phyloP scores from a whole-genome alignment of 805 yeast genomes.

The Candida orba region DNA sequence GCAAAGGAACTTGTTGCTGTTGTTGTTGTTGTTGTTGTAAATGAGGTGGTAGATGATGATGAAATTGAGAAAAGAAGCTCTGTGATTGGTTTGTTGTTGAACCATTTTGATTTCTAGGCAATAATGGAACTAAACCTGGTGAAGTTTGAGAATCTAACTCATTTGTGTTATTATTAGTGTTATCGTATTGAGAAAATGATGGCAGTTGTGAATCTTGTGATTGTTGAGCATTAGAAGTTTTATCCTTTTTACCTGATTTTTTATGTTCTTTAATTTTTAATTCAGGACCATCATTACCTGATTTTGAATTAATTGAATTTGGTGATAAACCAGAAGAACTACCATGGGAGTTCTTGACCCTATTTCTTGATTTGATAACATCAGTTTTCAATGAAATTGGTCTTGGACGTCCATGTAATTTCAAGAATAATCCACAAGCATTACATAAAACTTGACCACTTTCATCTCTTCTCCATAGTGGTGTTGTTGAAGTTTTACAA shows the following conservation, averaged over 20 bases:
- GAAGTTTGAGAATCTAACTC: constrained; percentile 17
- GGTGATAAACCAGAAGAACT: constrained; percentile 3
- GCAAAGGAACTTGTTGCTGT: constrained; percentile 23
- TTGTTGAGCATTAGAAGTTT: neutral
- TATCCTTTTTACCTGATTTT: constrained; percentile 6
- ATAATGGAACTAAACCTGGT: constrained; percentile 34
- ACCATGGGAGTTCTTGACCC: constrained; percentile 49
- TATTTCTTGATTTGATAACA: constrained; percentile 83
- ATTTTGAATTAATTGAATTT: constrained; percentile 8
- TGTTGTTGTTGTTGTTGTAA: constrained; percentile 14
- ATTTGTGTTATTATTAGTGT: constrained; percentile 3
- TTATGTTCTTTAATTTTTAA: constrained; percentile 16
- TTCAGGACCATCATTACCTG: constrained; percentile 18
- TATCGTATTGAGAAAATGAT: neutral
- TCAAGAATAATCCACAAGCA: constrained; percentile 87
- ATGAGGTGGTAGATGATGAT: constrained; percentile 26
- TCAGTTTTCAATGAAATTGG: constrained; percentile 90
- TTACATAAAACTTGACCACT: constrained; percentile 86
- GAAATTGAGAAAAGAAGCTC: constrained; percentile 13
- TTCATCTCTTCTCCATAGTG: constrained; percentile 93
- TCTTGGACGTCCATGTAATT: constrained; percentile 87
- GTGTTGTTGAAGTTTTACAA: constrained; percentile 89
- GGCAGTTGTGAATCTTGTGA: neutral
- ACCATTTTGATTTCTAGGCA: constrained; percentile 26
- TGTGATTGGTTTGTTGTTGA: constrained; percentile 10